Percentiles rank a stretch among this genome's conserved stretches.
Conservation (phyloP, 2,329 filamentous ascomycete genomes). For the Aspergillus texensis region DNA sequence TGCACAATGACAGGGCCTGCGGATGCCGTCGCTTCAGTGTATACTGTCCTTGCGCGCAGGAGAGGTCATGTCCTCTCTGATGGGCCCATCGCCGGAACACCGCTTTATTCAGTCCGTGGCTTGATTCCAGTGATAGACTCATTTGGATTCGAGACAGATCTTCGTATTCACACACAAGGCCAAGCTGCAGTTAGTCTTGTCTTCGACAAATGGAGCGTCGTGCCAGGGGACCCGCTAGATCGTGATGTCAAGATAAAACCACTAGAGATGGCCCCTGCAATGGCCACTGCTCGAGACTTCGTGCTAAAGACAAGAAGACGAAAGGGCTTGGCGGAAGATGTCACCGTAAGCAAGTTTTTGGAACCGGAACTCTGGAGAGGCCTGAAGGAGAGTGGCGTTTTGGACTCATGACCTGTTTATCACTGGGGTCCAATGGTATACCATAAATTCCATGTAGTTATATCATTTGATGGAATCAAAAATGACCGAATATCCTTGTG, state of each 20-base stretch:
- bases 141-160: constrained; percentile 96
- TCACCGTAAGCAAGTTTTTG: constrained; percentile 92
- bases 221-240: constrained; percentile 93
- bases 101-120: constrained; percentile 87
- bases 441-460: constrained; percentile 21
- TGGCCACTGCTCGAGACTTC: constrained; percentile 92
- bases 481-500: background rate
- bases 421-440: background rate
- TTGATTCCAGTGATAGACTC: constrained; percentile 94
- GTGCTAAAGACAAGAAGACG: constrained; percentile 91
- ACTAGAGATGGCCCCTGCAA: constrained; percentile 82
- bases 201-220: constrained; percentile 94
- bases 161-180: constrained; percentile 93
- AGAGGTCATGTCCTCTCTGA: constrained; percentile 94
- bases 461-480: constrained; percentile 17
- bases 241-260: constrained; percentile 79
- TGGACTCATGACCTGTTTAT: constrained; percentile 59
- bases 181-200: constrained; percentile 87
- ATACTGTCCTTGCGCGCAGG: constrained; percentile 86
- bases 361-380: constrained; percentile 91
- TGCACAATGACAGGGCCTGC: constrained; percentile 92
- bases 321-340: constrained; percentile 94
- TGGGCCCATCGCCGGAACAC: constrained; percentile 89
- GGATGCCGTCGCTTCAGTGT: constrained; percentile 83
- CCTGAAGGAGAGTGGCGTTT: constrained; percentile 82